Percentiles rank a stretch among this genome's conserved stretches.
phyloP scores from a whole-genome alignment of 345 rosid species.

The Salix suchowensis region DNA sequence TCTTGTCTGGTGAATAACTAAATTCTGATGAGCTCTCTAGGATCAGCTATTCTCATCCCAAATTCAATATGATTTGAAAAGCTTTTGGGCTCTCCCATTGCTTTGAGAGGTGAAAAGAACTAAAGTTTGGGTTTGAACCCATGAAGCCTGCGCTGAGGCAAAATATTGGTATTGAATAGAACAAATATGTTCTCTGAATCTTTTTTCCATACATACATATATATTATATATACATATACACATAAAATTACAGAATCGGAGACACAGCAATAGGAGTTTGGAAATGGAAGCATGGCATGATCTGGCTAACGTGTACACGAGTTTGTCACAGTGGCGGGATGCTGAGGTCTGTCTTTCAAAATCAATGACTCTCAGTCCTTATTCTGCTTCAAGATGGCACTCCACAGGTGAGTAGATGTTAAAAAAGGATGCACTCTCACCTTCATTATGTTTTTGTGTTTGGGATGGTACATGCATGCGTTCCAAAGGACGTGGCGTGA shows the following conservation, averaged over 20 bases:
- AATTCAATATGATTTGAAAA: neutral
- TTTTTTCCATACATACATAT: neutral
- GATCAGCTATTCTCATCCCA: neutral
- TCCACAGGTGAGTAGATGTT: slow-evolving; percentile 38
- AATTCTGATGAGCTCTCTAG: neutral
- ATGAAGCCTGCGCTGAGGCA: neutral
- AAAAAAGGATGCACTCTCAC: neutral
- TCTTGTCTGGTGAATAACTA: neutral
- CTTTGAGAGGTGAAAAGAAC: neutral
- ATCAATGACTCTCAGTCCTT: slow-evolving; percentile 52
- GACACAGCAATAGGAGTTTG: slow-evolving; percentile 37
- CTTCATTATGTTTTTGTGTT: neutral
- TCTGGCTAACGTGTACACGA: slow-evolving; percentile 59
- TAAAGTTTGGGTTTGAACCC: neutral
- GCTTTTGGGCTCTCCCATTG: neutral
- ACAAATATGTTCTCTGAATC: neutral
- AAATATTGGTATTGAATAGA: neutral
- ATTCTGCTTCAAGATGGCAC: slow-evolving; percentile 57
- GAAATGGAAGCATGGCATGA: slow-evolving; percentile 79
- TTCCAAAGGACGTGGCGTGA: no score
- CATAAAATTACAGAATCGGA: slow-evolving; percentile 29
- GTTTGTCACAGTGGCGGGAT: slow-evolving; percentile 63
- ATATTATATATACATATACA: neutral
- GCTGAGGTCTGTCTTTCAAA: slow-evolving; percentile 75
- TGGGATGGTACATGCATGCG: neutral